Evolutionary conservation across 116 monocot genomes (phyloP).

Genomic region (Dioscorea cayenensis): DNA sequence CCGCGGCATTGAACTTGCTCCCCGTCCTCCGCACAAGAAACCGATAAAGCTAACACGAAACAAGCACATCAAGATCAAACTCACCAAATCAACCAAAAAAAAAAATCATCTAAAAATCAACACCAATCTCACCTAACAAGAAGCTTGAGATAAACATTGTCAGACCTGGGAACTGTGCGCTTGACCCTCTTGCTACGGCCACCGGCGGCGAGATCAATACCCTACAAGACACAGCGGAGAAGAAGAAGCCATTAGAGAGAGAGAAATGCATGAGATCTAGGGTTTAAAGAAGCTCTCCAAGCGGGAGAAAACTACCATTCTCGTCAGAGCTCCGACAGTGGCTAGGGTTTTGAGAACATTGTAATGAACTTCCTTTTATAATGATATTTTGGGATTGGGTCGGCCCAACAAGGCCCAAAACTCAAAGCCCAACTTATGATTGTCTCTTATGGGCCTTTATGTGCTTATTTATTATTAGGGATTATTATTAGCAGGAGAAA

Average conservation of each 20-base stretch:
- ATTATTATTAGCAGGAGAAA: too few relatives aligned
- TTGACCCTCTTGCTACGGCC: constrained; percentile 41
- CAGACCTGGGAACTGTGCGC: constrained; percentile 41
- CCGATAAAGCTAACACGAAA: not conserved
- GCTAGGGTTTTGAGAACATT: too few relatives aligned
- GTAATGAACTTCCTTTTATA: too few relatives aligned
- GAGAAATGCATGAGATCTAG: too few relatives aligned
- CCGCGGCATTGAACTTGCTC: constrained; percentile 48
- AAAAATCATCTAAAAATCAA: not conserved
- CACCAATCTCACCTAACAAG: constrained; percentile 18
- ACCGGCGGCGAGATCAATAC: constrained; percentile 32
- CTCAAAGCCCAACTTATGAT: too few relatives aligned
- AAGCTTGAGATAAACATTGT: constrained; percentile 46
- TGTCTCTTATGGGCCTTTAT: too few relatives aligned
- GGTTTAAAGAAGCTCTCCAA: too few relatives aligned
- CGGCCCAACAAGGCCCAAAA: too few relatives aligned
- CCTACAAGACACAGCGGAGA: not conserved
- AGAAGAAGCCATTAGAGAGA: not conserved
- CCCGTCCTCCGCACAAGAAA: constrained; percentile 9
- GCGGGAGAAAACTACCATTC: too few relatives aligned
- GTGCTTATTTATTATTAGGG: too few relatives aligned
- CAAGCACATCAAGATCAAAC: not conserved
- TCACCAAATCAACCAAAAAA: not conserved
- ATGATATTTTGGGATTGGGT: too few relatives aligned
- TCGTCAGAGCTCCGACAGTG: too few relatives aligned